Evolutionary conservation across 2,329 filamentous ascomycete species (phyloP).

Genomic region (Penicillium sp.): DNA sequence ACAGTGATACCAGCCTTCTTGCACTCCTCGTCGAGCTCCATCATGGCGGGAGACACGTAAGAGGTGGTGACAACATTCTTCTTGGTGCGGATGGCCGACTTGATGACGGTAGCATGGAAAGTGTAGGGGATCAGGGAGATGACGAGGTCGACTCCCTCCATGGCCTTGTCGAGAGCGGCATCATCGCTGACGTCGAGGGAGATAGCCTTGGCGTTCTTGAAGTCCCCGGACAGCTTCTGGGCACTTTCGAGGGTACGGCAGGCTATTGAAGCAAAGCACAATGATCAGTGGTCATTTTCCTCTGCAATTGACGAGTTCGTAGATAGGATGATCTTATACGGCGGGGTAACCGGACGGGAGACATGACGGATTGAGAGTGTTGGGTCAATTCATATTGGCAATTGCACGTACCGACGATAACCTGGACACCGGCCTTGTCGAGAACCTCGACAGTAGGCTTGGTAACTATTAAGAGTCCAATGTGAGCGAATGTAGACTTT

Average conservation of each 20-base stretch:
- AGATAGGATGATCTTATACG: background rate
- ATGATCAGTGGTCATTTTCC: background rate
- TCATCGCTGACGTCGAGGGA: conserved; percentile 77
- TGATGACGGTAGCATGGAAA: conserved; percentile 82
- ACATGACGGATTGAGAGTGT: background rate
- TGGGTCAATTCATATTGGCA: background rate
- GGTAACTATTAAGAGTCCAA: conserved; percentile 44
- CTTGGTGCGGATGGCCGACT: conserved; percentile 86
- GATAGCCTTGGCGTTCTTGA: conserved; percentile 69
- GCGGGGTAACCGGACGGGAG: conserved; percentile 5
- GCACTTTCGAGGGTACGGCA: conserved; percentile 76
- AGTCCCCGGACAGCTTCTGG: conserved; percentile 65
- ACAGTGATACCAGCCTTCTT: conserved; percentile 93
- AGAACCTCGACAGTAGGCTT: conserved; percentile 62
- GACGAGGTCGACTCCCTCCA: conserved; percentile 73
- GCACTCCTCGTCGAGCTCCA: conserved; percentile 73
- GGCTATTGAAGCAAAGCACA: conserved; percentile 45
- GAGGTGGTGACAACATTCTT: conserved; percentile 94
- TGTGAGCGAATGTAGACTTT: conserved; percentile 9
- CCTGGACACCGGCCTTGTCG: conserved; percentile 54
- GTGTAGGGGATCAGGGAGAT: conserved; percentile 87
- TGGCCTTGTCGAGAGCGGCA: conserved; percentile 70
- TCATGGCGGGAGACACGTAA: conserved; percentile 89
- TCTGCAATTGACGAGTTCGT: background rate
- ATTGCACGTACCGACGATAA: conserved; percentile 57